Conservation (phyloP, 495 filamentous ascomycete species). For the Tuber calosporum region DNA sequence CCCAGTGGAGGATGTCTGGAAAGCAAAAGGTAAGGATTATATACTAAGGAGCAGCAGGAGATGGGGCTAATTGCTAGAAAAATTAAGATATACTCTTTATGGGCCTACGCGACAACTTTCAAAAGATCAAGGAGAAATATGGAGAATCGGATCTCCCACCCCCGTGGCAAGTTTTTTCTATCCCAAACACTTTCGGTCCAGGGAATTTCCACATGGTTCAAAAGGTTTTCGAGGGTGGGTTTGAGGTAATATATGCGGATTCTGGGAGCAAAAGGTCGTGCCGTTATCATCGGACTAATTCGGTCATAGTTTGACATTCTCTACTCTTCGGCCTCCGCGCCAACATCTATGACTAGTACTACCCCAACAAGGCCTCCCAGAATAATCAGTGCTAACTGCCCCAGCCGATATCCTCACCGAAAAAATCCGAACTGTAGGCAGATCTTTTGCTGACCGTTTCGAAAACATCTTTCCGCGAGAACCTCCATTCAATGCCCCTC, state of each 20-base stretch:
- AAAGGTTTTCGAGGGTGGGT: conserved; percentile 82
- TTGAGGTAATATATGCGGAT: conserved; percentile 52
- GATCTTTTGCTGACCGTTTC: conserved; percentile 68
- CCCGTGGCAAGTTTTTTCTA: conserved; percentile 75
- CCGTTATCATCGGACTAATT: conserved; percentile 10
- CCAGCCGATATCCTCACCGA: conserved; percentile 60
- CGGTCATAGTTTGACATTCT: conserved; percentile 71
- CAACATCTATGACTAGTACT: conserved; percentile 52
- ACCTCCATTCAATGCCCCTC: conserved; percentile 63
- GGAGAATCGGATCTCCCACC: conserved; percentile 68
- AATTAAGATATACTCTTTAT: conserved; percentile 34
- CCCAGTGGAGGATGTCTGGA: conserved; percentile 71
- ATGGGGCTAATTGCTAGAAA: conserved; percentile 12
- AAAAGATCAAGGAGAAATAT: conserved; percentile 68
- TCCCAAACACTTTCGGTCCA: conserved; percentile 57
- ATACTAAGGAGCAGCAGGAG: conserved; percentile 14
- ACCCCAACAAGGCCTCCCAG: conserved; percentile 26
- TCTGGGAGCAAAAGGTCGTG: not conserved
- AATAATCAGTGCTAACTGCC: conserved; percentile 8
- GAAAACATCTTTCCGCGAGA: conserved; percentile 63
- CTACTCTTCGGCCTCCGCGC: conserved; percentile 72
- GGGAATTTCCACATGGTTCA: conserved; percentile 88
- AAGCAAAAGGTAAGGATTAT: conserved; percentile 58
- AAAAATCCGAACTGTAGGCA: conserved; percentile 58
- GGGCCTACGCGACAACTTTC: conserved; percentile 44